Evolutionary conservation across 2,329 filamentous ascomycete genomes (phyloP), one percentile per base, ranked within the genome.

Genomic region (Calycina marina): DNA sequence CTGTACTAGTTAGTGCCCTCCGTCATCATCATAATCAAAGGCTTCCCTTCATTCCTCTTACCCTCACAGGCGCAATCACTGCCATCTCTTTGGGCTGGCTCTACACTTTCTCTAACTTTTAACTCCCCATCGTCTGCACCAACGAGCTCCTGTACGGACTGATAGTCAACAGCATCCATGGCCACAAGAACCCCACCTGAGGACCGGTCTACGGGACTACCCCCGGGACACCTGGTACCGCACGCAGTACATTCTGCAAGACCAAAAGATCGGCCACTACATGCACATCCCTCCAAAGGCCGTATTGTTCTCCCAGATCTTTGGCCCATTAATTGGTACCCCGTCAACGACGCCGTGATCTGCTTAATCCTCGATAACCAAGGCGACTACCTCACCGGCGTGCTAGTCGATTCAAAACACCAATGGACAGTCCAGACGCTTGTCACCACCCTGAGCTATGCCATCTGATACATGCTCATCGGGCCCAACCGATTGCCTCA

Each of bases 221-320:
- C 11, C 68, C 69, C 2, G 70, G 70, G 67, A 73, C 32, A 67
- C 69, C 2, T 75, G 70, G 70, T 72, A 72, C 36, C 53, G 66
- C 11, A 65, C 66, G 0, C 65, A 69, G 40, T 58, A 62, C 14
- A 69, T 72, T 57, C 55, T 74, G 1, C 69, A 75, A 42, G 71
- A 76, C 43, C 66, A 69, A 46, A 71, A 74, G 44, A 71, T 75
- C n/a, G 70, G 69, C 0, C 69, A 74, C 41, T 75, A 74, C 41
- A 70, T 72, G 62, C 68, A 75, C 32, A 59, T 75, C 0, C 67
- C 69, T 0, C 70, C 70, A 2, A 62, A 65, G 9, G 56, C 63
- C 0, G 62, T 73, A 4, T 74, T 76, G 54, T 69, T 73, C 47
- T 67, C 66, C 2, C 70, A 75, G 43, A 56, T 75, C 4, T 69